Evolutionary conservation across 805 yeast genomes (phyloP), one percentile per base, ranked within the genome.

Genomic region (Candida awuae): DNA sequence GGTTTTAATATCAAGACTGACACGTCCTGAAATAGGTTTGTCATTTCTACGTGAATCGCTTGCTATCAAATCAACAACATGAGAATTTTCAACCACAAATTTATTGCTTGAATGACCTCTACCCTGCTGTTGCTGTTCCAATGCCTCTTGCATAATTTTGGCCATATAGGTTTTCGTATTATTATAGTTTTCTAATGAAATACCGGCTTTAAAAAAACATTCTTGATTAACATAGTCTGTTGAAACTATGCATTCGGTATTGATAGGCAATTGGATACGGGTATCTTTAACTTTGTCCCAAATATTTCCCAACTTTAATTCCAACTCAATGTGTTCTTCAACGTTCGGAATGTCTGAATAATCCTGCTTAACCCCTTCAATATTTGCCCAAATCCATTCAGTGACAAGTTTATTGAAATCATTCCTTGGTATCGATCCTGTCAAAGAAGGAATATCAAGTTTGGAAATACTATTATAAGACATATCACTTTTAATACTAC

Each of bases 341-440:
- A 49, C 67, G 48, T 44, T 68, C 61, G 55, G 54, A 15, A 56
- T 47, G 37, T 56, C 57, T 2, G 44, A 35, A 34, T 58, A 52
- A 50, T 68, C 71, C 29, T 73, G 73, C 29, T 75, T 72, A 29
- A 84, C 70, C 25, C 84, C 84, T 32, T 70, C 69, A 34, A 86
- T 67, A 46, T 84, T 80, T 15, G 94, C 87, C 67, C 82, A 87
- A 8, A 88, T 70, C 97, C 97, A 88, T 50, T 81, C 85, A 17
- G 92, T 82, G 6, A 88, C 76, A 25, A 84, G 75, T 53, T 88
- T 75, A 6, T 88, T 82, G 42, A 84, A 66, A 51, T 85, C 90
- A 52, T 85, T 86, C 34, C 84, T 73, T 1, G 92, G 92, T 32
- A 77, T 77, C 1, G 82, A 70, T 5, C 87, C 88, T 0, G 86